phyloP scores from a whole-genome alignment of 768 basidiomycete genomes.

The Boletus barrowsii region DNA sequence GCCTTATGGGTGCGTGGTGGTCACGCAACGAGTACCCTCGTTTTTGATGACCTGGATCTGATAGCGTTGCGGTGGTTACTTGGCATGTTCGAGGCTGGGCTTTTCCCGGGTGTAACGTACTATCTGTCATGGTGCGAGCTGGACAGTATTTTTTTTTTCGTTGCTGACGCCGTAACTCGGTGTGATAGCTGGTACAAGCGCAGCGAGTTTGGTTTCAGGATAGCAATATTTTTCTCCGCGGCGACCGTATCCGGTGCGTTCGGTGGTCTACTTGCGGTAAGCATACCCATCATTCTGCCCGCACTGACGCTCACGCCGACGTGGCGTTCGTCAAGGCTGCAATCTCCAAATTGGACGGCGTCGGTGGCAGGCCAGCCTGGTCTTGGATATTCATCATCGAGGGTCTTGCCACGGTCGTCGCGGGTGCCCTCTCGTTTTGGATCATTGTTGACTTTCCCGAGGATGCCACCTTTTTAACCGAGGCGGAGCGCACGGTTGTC shows the following conservation, averaged over 20 bases:
- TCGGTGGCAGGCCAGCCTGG: slow-evolving; percentile 63
- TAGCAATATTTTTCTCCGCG: slow-evolving; percentile 72
- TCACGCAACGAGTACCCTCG: not conserved
- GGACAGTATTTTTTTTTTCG: not conserved
- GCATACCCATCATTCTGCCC: not conserved
- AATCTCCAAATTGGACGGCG: slow-evolving; percentile 68
- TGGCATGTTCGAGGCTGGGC: slow-evolving; percentile 62
- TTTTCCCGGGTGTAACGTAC: slow-evolving; percentile 51
- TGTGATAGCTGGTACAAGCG: slow-evolving; percentile 57
- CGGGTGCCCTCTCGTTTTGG: slow-evolving; percentile 64
- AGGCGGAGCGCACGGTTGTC: slow-evolving; percentile 63
- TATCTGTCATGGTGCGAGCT: slow-evolving; percentile 65
- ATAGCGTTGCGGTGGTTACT: slow-evolving; percentile 69
- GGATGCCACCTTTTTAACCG: slow-evolving; percentile 73
- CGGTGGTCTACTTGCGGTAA: slow-evolving; percentile 68
- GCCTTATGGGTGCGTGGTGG: slow-evolving; percentile 53
- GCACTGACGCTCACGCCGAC: not conserved
- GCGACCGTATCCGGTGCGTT: slow-evolving; percentile 84
- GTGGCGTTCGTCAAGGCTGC: slow-evolving; percentile 36
- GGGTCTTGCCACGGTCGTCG: slow-evolving; percentile 66
- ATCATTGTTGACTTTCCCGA: slow-evolving; percentile 84
- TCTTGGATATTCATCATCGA: slow-evolving; percentile 80
- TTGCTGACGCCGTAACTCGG: slow-evolving; percentile 37
- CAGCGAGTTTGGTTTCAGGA: slow-evolving; percentile 66
- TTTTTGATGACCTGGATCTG: not conserved